These are phyloP conservation scores for Quercus agrifolia DNA, from an alignment of 306 rosid species.

Conservation along the genomic window DNA sequence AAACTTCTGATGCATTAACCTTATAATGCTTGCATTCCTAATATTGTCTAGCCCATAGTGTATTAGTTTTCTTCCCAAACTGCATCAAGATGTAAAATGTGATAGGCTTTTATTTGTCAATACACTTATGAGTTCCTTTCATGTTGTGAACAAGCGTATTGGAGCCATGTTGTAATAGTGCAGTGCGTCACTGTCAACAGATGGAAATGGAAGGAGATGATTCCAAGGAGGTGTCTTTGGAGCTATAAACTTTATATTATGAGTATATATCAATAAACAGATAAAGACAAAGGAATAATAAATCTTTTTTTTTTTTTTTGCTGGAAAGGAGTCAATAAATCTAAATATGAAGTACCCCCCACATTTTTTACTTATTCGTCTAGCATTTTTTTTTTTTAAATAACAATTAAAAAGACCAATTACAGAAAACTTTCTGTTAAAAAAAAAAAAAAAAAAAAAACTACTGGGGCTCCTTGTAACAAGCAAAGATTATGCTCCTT, in stretches of 20 bases:
- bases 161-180: background rate
- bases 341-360: too few species aligned
- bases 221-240: background rate
- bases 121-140: background rate
- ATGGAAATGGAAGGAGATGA: background rate
- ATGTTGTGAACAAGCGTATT: background rate
- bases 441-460: too few species aligned
- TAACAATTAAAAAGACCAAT: too few species aligned
- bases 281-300: background rate
- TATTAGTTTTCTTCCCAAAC: background rate
- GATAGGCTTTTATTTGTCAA: background rate
- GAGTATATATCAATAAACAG: background rate
- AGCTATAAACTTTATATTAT: background rate
- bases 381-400: too few species aligned
- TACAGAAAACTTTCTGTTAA: too few species aligned
- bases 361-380: too few species aligned
- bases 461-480: too few species aligned
- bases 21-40: background rate
- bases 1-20: background rate
- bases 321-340: too few species aligned
- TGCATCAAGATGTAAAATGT: background rate
- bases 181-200: background rate
- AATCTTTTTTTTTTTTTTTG: background rate
- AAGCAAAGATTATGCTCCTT: too few species aligned
- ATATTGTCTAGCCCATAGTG: too few species aligned